Percentiles rank a stretch among this genome's conserved stretches.
These are phyloP conservation scores for Malus orientalis DNA, from an alignment of 306 rosid genomes.

Conservation along the genomic window DNA sequence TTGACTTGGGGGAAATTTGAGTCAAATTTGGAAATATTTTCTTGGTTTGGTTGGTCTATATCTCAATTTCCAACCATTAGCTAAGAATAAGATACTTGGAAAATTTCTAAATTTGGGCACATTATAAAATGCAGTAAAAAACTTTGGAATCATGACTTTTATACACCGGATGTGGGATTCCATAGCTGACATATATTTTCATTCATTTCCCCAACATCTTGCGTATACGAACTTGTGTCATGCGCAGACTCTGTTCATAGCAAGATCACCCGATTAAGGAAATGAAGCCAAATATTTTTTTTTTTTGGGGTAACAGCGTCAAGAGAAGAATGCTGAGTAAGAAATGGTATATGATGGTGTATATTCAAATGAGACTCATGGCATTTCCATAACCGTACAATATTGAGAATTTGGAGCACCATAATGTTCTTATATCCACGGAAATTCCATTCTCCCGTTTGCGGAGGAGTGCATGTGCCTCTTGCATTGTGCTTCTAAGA, in stretches of 20 bases:
- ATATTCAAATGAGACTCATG: neutral
- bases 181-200: neutral
- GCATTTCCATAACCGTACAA: neutral
- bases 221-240: neutral
- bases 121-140: neutral
- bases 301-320: neutral
- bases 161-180: neutral
- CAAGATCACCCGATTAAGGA: neutral
- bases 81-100: neutral
- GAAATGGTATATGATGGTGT: neutral
- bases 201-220: neutral
- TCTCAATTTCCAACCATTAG: neutral
- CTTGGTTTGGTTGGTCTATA: neutral
- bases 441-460: neutral
- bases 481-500: neutral
- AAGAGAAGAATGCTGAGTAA: neutral
- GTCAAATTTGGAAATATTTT: neutral
- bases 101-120: neutral
- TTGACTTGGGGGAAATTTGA: too few relatives aligned
- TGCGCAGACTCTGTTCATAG: neutral
- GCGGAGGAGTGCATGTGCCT: neutral
- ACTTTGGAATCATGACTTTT: neutral
- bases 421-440: neutral
- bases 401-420: neutral
- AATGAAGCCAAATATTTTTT: neutral